phyloP scores from a whole-genome alignment of 2,329 filamentous ascomycete species.

The Sclerotinia spermophila region DNA sequence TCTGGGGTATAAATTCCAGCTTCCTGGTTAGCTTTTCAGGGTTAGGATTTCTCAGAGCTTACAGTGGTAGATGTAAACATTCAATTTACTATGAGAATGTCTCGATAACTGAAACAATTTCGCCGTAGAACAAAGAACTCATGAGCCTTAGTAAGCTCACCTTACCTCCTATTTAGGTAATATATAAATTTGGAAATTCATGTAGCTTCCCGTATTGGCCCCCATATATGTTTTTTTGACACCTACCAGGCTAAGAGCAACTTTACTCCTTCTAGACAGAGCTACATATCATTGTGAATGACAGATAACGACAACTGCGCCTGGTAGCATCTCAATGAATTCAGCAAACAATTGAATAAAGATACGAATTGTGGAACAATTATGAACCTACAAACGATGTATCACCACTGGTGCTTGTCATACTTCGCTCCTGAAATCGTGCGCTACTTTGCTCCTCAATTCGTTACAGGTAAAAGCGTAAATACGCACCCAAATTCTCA shows the following conservation, averaged over 20 bases:
- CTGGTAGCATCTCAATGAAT: slow-evolving; percentile 23
- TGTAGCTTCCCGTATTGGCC: slow-evolving; percentile 25
- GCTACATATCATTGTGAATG: slow-evolving; percentile 23
- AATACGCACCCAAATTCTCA: not conserved
- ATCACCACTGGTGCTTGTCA: slow-evolving; percentile 11
- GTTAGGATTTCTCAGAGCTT: slow-evolving; percentile 6
- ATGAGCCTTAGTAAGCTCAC: slow-evolving; percentile 17
- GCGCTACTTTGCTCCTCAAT: not conserved
- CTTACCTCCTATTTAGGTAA: slow-evolving; percentile 1
- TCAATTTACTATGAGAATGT: slow-evolving; percentile 27
- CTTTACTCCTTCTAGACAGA: slow-evolving; percentile 28
- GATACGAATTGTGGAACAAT: slow-evolving; percentile 22
- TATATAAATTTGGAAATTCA: slow-evolving; percentile 11
- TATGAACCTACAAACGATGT: slow-evolving; percentile 27
- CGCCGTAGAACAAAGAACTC: slow-evolving; percentile 27
- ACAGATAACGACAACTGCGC: slow-evolving; percentile 28
- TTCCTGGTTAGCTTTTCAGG: slow-evolving; percentile 6
- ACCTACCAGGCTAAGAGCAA: slow-evolving; percentile 22
- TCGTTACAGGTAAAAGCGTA: slow-evolving; percentile 12
- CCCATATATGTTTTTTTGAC: slow-evolving; percentile 24
- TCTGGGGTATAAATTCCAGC: slow-evolving; percentile 7
- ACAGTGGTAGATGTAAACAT: slow-evolving; percentile 24
- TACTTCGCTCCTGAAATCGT: not conserved
- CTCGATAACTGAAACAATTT: slow-evolving; percentile 28
- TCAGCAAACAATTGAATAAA: slow-evolving; percentile 32